A percentile compares a stretch with the other conserved stretches of the same genome.
Conservation (phyloP, 1,284 basidiomycete species). For the Somion occarium region DNA sequence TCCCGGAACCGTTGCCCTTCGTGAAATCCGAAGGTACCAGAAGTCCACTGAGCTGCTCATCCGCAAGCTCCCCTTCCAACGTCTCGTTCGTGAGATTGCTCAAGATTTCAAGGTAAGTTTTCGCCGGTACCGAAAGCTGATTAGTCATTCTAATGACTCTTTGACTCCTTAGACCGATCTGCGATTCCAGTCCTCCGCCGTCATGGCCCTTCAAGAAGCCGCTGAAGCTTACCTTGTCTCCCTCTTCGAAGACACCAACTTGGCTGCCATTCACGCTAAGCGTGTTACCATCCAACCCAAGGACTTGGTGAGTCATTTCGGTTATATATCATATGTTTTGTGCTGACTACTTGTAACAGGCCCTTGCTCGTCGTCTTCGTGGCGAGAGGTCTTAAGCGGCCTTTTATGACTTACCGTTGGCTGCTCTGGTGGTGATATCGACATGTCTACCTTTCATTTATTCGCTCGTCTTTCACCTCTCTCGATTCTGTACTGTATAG, state of each 20-base stretch:
- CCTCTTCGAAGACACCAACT: slow-evolving; percentile 90
- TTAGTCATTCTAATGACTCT: slow-evolving; percentile 12
- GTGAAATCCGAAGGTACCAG: slow-evolving; percentile 98
- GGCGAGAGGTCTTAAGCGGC: slow-evolving; percentile 76
- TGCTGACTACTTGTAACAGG: slow-evolving; percentile 24
- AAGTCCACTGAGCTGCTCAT: slow-evolving; percentile 95
- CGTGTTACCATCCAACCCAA: slow-evolving; percentile 87
- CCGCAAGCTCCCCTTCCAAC: slow-evolving; percentile 95
- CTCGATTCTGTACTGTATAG: slow-evolving; percentile 2
- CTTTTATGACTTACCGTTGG: slow-evolving; percentile 4
- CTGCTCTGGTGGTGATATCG: slow-evolving; percentile 9
- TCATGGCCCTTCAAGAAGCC: slow-evolving; percentile 94
- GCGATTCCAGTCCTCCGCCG: slow-evolving; percentile 96
- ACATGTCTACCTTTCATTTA: slow-evolving; percentile 9
- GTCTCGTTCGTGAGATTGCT: slow-evolving; percentile 93
- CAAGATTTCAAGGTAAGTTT: slow-evolving; percentile 88
- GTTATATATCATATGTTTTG: background rate
- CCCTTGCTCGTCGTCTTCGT: slow-evolving; percentile 83
- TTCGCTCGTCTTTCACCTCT: slow-evolving; percentile 11
- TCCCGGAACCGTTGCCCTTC: slow-evolving; percentile 96
- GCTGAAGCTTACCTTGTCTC: slow-evolving; percentile 97
- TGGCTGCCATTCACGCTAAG: slow-evolving; percentile 92
- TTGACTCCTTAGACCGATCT: slow-evolving; percentile 65
- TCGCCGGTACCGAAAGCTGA: too few relatives aligned
- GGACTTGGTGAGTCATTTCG: slow-evolving; percentile 50